These are phyloP conservation scores for Cutaneotrichosporon cutaneum DNA, from an alignment of 1,284 basidiomycete species.

Conservation along the genomic window DNA sequence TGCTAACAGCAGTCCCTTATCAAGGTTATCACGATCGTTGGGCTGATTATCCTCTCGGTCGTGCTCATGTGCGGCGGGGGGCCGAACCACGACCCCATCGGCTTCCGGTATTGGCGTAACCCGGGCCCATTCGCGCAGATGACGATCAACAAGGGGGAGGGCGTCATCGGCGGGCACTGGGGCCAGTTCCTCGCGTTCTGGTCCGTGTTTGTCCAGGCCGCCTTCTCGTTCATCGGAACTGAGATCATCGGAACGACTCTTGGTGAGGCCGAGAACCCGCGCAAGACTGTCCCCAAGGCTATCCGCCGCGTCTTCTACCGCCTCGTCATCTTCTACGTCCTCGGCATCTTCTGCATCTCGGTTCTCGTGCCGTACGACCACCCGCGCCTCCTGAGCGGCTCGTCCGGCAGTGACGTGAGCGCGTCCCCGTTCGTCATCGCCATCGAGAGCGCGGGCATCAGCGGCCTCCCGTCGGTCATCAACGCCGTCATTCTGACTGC, in stretches of 20 bases:
- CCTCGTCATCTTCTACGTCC: slow-evolving; percentile 67
- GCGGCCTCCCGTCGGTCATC: slow-evolving; percentile 58
- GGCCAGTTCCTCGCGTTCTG: slow-evolving; percentile 70
- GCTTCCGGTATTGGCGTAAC: slow-evolving; percentile 63
- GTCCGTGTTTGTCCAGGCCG: slow-evolving; percentile 69
- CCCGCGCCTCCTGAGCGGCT: slow-evolving; percentile 57
- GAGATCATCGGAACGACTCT: slow-evolving; percentile 74
- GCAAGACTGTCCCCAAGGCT: slow-evolving; percentile 74
- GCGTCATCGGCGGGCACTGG: slow-evolving; percentile 33
- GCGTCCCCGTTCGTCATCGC: slow-evolving; percentile 79
- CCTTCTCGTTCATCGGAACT: slow-evolving; percentile 80
- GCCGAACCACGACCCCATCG: slow-evolving; percentile 54
- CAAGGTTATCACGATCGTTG: slow-evolving; percentile 39
- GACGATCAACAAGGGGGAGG: slow-evolving; percentile 22
- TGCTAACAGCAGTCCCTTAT: slow-evolving; percentile 20
- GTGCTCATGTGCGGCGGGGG: slow-evolving; percentile 70
- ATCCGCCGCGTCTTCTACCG: slow-evolving; percentile 77
- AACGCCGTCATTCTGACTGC: slow-evolving; percentile 63
- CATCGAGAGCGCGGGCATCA: slow-evolving; percentile 71
- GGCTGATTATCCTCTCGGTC: slow-evolving; percentile 61
- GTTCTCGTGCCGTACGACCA: slow-evolving; percentile 76
- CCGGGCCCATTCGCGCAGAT: slow-evolving; percentile 55
- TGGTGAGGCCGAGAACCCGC: slow-evolving; percentile 62
- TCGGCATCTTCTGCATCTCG: slow-evolving; percentile 57
- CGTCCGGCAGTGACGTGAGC: slow-evolving; percentile 56